These are phyloP conservation scores for Candida jianshihensis DNA, from an alignment of 805 yeast genomes.

Conservation along the genomic window DNA sequence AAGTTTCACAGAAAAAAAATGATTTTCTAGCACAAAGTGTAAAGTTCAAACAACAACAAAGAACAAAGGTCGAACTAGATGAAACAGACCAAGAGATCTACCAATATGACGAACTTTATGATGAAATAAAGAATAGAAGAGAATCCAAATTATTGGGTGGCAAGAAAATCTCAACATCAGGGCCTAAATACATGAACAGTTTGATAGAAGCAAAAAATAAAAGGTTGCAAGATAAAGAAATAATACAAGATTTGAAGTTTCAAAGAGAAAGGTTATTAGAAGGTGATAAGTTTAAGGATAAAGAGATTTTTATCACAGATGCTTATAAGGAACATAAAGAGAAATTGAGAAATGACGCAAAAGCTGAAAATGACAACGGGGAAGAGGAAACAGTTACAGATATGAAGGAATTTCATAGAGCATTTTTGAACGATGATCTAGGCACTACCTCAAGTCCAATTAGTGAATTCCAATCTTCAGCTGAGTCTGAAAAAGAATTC, in stretches of 20 bases:
- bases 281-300: constrained; percentile 30
- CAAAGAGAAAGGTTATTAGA: constrained; percentile 34
- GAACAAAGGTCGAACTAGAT: constrained; percentile 2
- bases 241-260: constrained; percentile 30
- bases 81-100: constrained; percentile 21
- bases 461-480: background rate
- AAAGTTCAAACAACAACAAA: background rate
- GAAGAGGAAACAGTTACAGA: constrained; percentile 2
- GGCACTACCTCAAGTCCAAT: background rate
- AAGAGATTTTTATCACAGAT: constrained; percentile 41
- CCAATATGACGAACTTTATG: constrained; percentile 43
- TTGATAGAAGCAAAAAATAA: constrained; percentile 37
- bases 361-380: background rate
- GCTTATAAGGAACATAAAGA: constrained; percentile 34
- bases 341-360: constrained; percentile 6
- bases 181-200: constrained; percentile 31
- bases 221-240: constrained; percentile 39
- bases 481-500: too few species aligned
- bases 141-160: constrained; percentile 6
- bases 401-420: constrained; percentile 2
- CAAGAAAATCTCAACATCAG: constrained; percentile 7
- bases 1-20: background rate
- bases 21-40: constrained; percentile 4
- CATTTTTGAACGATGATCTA: constrained; percentile 2
- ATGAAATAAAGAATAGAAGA: constrained; percentile 29